A percentile compares a stretch with the other conserved stretches of the same genome.
Evolutionary conservation across 768 basidiomycete genomes (phyloP).

Genomic region (Hericium coralloides): DNA sequence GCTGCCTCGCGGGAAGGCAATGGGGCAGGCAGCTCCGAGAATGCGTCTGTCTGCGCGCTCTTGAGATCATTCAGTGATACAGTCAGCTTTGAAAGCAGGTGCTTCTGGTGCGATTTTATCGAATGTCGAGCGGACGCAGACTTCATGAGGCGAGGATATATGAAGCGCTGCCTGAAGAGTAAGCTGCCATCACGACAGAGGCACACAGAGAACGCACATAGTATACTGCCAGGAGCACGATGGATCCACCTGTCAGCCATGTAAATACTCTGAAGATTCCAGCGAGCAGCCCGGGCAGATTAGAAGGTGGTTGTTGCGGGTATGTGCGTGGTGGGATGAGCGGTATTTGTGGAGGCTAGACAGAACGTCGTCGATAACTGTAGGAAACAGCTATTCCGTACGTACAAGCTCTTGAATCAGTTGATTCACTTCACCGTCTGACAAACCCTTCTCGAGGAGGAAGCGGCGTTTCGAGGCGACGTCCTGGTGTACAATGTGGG

Average conservation of each 20-base stretch:
- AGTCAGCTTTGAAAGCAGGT: constrained; percentile 45
- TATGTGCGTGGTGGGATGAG: constrained; percentile 64
- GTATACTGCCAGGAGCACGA: constrained; percentile 50
- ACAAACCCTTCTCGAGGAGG: constrained; percentile 61
- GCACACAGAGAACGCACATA: constrained; percentile 37
- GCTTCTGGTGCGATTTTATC: constrained; percentile 49
- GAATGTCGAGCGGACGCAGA: constrained; percentile 54
- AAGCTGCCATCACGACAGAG: not conserved
- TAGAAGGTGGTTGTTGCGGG: constrained; percentile 60
- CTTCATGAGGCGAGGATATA: constrained; percentile 56
- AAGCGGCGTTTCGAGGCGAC: constrained; percentile 48
- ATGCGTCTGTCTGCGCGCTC: constrained; percentile 44
- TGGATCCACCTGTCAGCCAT: constrained; percentile 62
- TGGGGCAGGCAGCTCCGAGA: constrained; percentile 48
- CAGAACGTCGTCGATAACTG: not conserved
- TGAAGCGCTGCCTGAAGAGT: constrained; percentile 42
- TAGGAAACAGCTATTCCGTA: not conserved
- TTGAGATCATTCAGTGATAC: constrained; percentile 48
- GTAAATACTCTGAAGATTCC: constrained; percentile 49
- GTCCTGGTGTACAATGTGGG: constrained; percentile 55
- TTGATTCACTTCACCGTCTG: constrained; percentile 46
- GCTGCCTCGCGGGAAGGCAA: constrained; percentile 40
- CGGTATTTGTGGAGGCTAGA: constrained; percentile 29
- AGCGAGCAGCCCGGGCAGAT: constrained; percentile 55
- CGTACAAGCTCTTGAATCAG: constrained; percentile 51